phyloP scores from a whole-genome alignment of 768 basidiomycete species.

The Hygrophorus pudorinus region DNA sequence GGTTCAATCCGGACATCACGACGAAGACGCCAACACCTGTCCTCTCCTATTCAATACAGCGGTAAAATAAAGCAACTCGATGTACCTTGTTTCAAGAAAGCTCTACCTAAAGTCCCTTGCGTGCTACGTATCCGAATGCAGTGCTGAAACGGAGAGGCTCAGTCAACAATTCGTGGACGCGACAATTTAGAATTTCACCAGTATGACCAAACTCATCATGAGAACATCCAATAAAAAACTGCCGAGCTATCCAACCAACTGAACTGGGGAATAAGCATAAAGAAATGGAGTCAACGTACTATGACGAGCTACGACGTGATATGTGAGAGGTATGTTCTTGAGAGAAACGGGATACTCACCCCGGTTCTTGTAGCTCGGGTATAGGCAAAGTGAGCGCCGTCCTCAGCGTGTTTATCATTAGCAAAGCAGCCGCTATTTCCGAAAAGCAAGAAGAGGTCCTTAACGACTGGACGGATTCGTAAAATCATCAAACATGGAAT shows the following conservation, averaged over 20 bases:
- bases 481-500: not conserved
- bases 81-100: constrained; percentile 16
- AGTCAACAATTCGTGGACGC: not conserved
- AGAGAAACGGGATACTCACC: constrained; percentile 2
- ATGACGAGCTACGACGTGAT: constrained; percentile 5
- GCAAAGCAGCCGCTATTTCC: constrained; percentile 8
- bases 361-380: constrained; percentile 6
- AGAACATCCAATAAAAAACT: constrained; percentile 14
- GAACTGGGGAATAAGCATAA: not conserved
- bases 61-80: not conserved
- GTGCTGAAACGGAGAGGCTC: constrained; percentile 10
- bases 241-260: constrained; percentile 8
- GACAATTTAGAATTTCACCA: constrained; percentile 6
- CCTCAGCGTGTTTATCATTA: constrained; percentile 6
- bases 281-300: not conserved
- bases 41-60: not conserved
- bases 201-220: constrained; percentile 12
- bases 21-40: constrained; percentile 14
- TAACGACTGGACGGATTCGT: constrained; percentile 1
- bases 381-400: not conserved
- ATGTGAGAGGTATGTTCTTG: not conserved
- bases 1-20: constrained; percentile 13
- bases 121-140: constrained; percentile 16
- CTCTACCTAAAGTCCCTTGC: constrained; percentile 15
- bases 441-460: constrained; percentile 5